Evolutionary conservation across 2,329 filamentous ascomycete genomes (phyloP).

Genomic region (Nothopassalora personata): DNA sequence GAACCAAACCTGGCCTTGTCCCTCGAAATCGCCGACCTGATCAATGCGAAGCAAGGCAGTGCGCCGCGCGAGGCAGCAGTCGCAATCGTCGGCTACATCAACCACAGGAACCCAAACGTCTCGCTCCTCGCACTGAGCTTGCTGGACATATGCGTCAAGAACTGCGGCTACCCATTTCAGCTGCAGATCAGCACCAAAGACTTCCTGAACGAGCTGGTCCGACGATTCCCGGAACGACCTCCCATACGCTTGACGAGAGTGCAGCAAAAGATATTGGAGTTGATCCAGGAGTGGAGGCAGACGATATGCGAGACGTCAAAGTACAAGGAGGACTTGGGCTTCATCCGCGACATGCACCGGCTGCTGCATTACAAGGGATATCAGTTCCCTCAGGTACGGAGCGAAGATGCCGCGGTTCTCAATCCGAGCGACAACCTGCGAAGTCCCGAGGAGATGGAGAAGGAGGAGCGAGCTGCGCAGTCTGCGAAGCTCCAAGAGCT

Average conservation of each 20-base stretch:
- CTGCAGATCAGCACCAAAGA: conserved; percentile 98
- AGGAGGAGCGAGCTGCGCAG: conserved; percentile 89
- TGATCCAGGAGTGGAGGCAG: conserved; percentile 96
- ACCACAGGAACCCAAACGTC: conserved; percentile 95
- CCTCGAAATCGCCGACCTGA: conserved; percentile 91
- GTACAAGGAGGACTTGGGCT: conserved; percentile 95
- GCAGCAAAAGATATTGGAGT: conserved; percentile 86
- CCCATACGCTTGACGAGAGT: conserved; percentile 80
- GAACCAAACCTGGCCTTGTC: conserved; percentile 95
- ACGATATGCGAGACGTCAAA: conserved; percentile 98
- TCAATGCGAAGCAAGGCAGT: conserved; percentile 96
- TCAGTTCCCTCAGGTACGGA: conserved; percentile 82
- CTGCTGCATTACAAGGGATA: conserved; percentile 96
- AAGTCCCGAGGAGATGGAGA: conserved; percentile 97
- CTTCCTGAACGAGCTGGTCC: conserved; percentile 95
- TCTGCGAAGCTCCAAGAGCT: conserved; percentile 97
- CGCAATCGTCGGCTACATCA: conserved; percentile 88
- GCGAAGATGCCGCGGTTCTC: conserved; percentile 90
- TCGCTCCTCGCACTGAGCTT: conserved; percentile 81
- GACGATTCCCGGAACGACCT: conserved; percentile 89
- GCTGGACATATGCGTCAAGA: conserved; percentile 98
- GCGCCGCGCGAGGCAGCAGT: conserved; percentile 92
- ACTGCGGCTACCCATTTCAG: conserved; percentile 98
- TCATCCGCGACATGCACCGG: conserved; percentile 96
- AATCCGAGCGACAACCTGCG: conserved; percentile 96